Evolutionary conservation across 139 green algal genomes (phyloP).

Genomic region (Picochlorum costavermella): DNA sequence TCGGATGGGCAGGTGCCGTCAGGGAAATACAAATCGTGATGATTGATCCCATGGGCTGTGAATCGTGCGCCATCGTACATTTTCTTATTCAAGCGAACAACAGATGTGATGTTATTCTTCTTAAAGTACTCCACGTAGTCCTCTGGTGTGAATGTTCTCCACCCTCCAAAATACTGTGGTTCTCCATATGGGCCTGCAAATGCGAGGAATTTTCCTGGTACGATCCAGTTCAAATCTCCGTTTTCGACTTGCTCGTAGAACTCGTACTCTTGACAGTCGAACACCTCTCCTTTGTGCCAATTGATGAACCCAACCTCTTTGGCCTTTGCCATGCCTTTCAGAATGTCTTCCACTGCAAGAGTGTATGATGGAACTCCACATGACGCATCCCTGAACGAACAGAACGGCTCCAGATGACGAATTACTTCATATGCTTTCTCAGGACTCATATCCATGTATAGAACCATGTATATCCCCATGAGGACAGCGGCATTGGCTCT

Average conservation of each 20-base stretch:
- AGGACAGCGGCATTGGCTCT: slow-evolving; percentile 76
- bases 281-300: slow-evolving; percentile 44
- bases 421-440: slow-evolving; percentile 66
- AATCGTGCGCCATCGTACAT: slow-evolving; percentile 79
- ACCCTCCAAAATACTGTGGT: slow-evolving; percentile 63
- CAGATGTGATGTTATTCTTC: slow-evolving; percentile 44
- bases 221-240: slow-evolving; percentile 85
- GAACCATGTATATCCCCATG: slow-evolving; percentile 70
- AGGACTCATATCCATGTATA: slow-evolving; percentile 49
- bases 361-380: slow-evolving; percentile 68
- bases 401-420: slow-evolving; percentile 53
- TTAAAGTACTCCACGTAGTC: slow-evolving; percentile 82
- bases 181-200: slow-evolving; percentile 66
- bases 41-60: slow-evolving; percentile 59
- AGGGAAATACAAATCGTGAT: slow-evolving; percentile 91
- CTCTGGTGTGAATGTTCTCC: slow-evolving; percentile 66
- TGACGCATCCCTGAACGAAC: slow-evolving; percentile 76
- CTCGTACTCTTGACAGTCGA: slow-evolving; percentile 81
- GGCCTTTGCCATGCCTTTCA: slow-evolving; percentile 63
- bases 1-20: slow-evolving; percentile 78
- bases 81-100: slow-evolving; percentile 87
- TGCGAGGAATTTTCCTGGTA: slow-evolving; percentile 84
- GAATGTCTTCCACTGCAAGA: slow-evolving; percentile 64
- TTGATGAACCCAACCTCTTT: slow-evolving; percentile 72
- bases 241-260: slow-evolving; percentile 91